A percentile compares a stretch with the other conserved stretches of the same genome.
Conservation (phyloP, 1,284 basidiomycete genomes). For the Ceratobasidium papillatum region DNA sequence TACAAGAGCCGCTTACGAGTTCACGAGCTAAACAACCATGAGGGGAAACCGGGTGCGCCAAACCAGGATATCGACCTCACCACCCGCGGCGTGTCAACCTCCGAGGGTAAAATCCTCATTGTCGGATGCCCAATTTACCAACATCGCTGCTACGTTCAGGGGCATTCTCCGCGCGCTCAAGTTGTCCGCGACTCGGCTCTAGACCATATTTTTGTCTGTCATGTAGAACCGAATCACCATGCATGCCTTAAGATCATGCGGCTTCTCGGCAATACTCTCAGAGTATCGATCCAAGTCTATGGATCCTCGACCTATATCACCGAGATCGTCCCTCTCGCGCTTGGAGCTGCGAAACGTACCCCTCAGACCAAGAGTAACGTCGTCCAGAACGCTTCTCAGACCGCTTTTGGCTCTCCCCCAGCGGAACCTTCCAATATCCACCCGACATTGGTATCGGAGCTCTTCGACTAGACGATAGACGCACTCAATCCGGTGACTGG, state of each 20-base stretch:
- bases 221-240: constrained; percentile 58
- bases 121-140: no score
- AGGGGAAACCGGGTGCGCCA: no score
- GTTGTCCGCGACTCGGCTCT: no score
- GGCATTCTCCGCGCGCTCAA: no score
- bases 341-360: constrained; percentile 71
- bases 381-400: constrained; percentile 54
- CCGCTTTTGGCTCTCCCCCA: constrained; percentile 57
- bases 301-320: constrained; percentile 99
- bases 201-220: no score
- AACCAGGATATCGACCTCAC: no score
- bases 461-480: constrained; percentile 81
- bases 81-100: no score
- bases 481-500: constrained; percentile 86
- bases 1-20: no score
- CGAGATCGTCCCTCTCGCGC: constrained; percentile 96
- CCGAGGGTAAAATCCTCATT: no score
- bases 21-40: no score
- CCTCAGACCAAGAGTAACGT: constrained; percentile 51
- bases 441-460: constrained; percentile 64
- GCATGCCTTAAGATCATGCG: constrained; percentile 99
- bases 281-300: constrained; percentile 96
- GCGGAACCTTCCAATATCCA: constrained; percentile 50
- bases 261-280: constrained; percentile 95
- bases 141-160: no score